These are phyloP conservation scores for Rutstroemia sp. DNA, from an alignment of 2,329 filamentous ascomycete genomes.

Conservation along the genomic window DNA sequence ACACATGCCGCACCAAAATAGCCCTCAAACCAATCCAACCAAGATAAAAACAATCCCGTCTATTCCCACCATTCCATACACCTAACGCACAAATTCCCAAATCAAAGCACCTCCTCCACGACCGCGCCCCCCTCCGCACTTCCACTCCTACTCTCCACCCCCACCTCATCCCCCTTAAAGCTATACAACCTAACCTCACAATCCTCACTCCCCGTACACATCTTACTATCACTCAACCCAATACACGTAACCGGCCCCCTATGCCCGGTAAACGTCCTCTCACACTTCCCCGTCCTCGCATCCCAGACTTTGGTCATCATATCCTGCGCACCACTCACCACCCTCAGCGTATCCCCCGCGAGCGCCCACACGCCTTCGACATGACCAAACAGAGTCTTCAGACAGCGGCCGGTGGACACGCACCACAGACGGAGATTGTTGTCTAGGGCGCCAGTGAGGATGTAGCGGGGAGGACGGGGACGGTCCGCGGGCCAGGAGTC, in stretches of 20 bases:
- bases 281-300: conserved; percentile 81
- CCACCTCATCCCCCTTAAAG: conserved; percentile 38
- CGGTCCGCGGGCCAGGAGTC: conserved; percentile 57
- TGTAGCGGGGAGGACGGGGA: conserved; percentile 76
- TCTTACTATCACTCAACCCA: conserved; percentile 78
- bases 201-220: conserved; percentile 91
- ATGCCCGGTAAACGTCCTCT: conserved; percentile 87
- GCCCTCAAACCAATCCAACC: no score
- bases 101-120: neutral
- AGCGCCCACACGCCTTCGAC: conserved; percentile 94
- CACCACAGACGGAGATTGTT: conserved; percentile 92
- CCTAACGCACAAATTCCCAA: neutral
- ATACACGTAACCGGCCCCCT: conserved; percentile 89
- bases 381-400: conserved; percentile 93
- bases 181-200: conserved; percentile 82
- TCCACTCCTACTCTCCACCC: neutral
- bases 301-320: conserved; percentile 97
- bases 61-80: no score
- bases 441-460: conserved; percentile 87
- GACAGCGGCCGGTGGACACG: conserved; percentile 68
- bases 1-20: no score
- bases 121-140: neutral
- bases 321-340: conserved; percentile 87
- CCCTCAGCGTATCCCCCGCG: conserved; percentile 77
- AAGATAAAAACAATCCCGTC: no score